A percentile compares a stretch with the other conserved stretches of the same genome.
Evolutionary conservation across 176 grass and related monocot species (phyloP).

Genomic region (Coix lacrymajobi): DNA sequence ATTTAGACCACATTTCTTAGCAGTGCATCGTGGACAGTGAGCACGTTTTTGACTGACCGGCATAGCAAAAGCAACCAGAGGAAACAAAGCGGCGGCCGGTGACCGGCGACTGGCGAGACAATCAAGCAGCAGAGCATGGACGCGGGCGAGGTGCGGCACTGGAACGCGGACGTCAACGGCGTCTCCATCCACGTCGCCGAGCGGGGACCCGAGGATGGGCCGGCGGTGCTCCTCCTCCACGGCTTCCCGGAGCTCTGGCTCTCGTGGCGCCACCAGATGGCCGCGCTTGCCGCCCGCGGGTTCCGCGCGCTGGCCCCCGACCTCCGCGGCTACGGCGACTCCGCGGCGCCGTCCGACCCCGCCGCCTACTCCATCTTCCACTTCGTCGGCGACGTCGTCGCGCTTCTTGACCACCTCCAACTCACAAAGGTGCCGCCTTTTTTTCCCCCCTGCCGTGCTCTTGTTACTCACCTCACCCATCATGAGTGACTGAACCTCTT

Average conservation of each 20-base stretch:
- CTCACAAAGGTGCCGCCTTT: constrained; percentile 33
- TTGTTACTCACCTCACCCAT: neutral
- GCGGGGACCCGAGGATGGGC: constrained; percentile 24
- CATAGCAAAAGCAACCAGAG: no score
- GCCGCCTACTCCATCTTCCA: constrained; percentile 41
- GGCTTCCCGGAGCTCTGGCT: constrained; percentile 77
- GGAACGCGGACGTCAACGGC: constrained; percentile 38
- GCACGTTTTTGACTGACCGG: no score
- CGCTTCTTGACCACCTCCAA: constrained; percentile 38
- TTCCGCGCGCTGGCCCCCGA: constrained; percentile 54
- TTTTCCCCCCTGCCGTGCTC: neutral
- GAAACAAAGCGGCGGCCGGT: neutral
- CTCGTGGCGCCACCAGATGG: constrained; percentile 63
- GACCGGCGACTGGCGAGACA: neutral
- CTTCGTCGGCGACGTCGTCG: constrained; percentile 48
- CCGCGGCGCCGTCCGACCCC: constrained; percentile 27
- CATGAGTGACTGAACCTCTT: neutral
- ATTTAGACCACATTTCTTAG: no score
- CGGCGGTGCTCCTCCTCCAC: constrained; percentile 50
- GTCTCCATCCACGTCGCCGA: constrained; percentile 55
- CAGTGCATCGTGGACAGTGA: no score
- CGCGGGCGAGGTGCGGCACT: constrained; percentile 41
- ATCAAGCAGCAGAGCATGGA: neutral
- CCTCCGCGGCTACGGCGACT: constrained; percentile 56
- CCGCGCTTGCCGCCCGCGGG: constrained; percentile 34